These are phyloP conservation scores for Luvunga scandens DNA, from an alignment of 345 rosid genomes.

Conservation along the genomic window DNA sequence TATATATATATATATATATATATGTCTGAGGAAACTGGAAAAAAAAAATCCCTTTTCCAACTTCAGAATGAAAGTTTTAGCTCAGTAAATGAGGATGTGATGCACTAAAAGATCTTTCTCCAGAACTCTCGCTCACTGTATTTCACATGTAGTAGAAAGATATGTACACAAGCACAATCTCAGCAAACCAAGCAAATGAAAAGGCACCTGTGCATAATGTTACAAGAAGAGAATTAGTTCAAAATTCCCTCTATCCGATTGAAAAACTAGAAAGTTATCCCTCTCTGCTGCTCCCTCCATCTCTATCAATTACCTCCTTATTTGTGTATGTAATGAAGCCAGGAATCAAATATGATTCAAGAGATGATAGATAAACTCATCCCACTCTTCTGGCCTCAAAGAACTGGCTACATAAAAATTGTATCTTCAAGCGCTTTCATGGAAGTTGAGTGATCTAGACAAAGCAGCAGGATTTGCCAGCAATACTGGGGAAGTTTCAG, in stretches of 20 bases:
- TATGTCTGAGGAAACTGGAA: background rate
- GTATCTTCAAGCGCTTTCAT: conserved; percentile 43
- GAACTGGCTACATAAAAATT: background rate
- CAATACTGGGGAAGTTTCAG: conserved; percentile 39
- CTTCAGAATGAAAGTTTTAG: background rate
- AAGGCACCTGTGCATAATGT: conserved; percentile 17
- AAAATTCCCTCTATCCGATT: background rate
- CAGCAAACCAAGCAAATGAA: conserved; percentile 17
- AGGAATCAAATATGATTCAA: conserved; percentile 14
- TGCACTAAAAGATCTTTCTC: conserved; percentile 10
- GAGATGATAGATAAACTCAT: background rate
- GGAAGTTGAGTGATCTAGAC: conserved; percentile 76
- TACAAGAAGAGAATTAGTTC: conserved; percentile 23
- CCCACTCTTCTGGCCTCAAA: background rate
- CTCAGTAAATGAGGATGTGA: background rate
- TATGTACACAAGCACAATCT: conserved; percentile 31
- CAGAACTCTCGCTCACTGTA: conserved; percentile 17
- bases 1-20: too few species aligned
- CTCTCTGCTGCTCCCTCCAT: background rate
- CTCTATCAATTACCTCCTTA: conserved; percentile 9
- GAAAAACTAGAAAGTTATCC: background rate
- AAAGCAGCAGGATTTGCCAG: conserved; percentile 84
- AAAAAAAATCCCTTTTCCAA: conserved; percentile 8
- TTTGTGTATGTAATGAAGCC: background rate
- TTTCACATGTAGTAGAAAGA: conserved; percentile 14